Base-by-base conservation (phyloP, 306 rosid genomes). In the Adenanthera pavonina region DNA sequence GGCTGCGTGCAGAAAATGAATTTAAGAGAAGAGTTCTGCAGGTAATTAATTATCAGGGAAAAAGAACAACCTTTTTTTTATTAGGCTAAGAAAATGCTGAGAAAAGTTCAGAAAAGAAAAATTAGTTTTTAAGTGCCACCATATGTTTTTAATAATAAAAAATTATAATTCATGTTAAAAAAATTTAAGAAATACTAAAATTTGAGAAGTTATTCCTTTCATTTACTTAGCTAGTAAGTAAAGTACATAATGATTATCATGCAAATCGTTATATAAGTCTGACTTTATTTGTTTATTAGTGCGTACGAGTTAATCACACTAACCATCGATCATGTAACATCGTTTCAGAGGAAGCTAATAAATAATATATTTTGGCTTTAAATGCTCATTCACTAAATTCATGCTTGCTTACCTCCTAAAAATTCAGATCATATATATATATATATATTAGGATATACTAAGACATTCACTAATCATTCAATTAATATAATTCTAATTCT, bases 21-120 rank as follows among this genome's bases (percentile, higher is more conserved):
- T n/a, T 75, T 34, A 75, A 43, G 53, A 67, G 61, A 44, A 81
- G 57, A 14, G 54, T 54, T 56, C 0, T 74, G 10, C 38, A 53
- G 78, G 67, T 74, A 35, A 56, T 5, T 40, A 0, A 17, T 4
- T 10, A 8, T 15, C 5, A 7, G 4, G 8, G 25, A 53, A 17
- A 5, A 19, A 56, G 30, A 38, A 38, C 5, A 38, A 38, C 5
- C 4, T 1, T 38, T 38, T 38, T 3, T 38, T 38, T 38, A 38
- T 38, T 38, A 38, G 41, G 41, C 41, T 38, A 38, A 38, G 41
- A 5, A 38, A 38, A 38, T 38, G 41, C 1, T 38, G 3, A 38
- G 5, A 38, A 38, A 38, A 2, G 3, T 38, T 38, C 41, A 38
- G 41, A 5, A 38, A 38, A 38, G 41, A 38, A 38, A 38, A 38